Base-by-base conservation (phyloP, 257 asterid genomes). In the Ballota nigra region DNA sequence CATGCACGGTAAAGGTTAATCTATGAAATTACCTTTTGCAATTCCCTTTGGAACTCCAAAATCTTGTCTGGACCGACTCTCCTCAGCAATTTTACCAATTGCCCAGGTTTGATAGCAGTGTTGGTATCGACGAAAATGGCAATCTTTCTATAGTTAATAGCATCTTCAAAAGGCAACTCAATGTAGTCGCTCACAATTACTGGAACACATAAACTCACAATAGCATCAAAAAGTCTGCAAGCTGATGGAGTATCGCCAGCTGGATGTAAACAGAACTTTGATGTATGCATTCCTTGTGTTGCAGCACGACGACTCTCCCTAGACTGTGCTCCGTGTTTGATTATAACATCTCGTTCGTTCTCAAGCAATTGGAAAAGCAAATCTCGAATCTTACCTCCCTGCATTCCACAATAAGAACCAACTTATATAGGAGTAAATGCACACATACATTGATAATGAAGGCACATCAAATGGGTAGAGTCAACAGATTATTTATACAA, bases 201-300 rank as follows among this genome's bases (percentile, higher is more conserved):
- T n/a, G 99, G 99, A 60, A 89, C 80, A 53, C 98, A 95, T 82
- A 89, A 83, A 83, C 99, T 95, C 83, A 92, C 95, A 49, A 95
- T 88, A 65, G 99, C 98, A 80, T 95, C 98, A 84, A 92, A 95
- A 66, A 95, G 97, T 63, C 99, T 84, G 76, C 99, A 95, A 78
- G 99, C 98, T 67, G 98, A 95, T 76, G 98, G 99, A 80, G 99
- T 92, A 82, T 95, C 99, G 16, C 99, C 99, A 75, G 99, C 99
- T 33, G 99, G 99, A 83, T 95, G 99, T 71, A 95, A 79, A 71
- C 99, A 95, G 80, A 92, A 92, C 73, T 75, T 92, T 36, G 98
- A 92, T 1, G 91, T 80, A 69, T 95, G 99, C 99, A 95, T 95
- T 64, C 98, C 99, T 61, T 75, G 92, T 45, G 96, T 51, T 77